A percentile compares a stretch with the other conserved stretches of the same genome.
Conservation (phyloP, 202 grass and related monocot genomes). For the Schoenoplectus triqueter region DNA sequence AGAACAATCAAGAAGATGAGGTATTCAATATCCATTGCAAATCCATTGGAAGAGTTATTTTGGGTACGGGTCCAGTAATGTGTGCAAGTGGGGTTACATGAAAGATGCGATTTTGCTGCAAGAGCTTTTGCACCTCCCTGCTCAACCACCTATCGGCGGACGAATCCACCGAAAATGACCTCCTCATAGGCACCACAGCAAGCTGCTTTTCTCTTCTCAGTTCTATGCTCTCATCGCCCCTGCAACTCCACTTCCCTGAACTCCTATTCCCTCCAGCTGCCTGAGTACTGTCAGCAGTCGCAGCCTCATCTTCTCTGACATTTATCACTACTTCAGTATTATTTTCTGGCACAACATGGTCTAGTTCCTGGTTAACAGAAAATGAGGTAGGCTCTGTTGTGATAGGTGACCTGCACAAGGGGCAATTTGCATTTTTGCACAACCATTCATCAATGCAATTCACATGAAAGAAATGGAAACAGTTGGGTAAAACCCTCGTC, state of each 20-base stretch:
- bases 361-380: constrained; percentile 23
- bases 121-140: constrained; percentile 55
- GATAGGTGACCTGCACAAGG: constrained; percentile 70
- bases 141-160: constrained; percentile 36
- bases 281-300: not conserved
- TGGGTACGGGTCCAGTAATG: constrained; percentile 23
- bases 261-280: constrained; percentile 7
- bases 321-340: constrained; percentile 27
- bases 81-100: constrained; percentile 27
- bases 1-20: constrained; percentile 8
- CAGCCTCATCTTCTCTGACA: not conserved
- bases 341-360: not conserved
- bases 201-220: constrained; percentile 30
- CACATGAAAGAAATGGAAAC: constrained; percentile 84
- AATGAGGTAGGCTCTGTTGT: constrained; percentile 15
- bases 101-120: constrained; percentile 44
- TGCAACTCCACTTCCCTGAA: constrained; percentile 42
- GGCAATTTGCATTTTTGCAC: constrained; percentile 65
- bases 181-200: constrained; percentile 47
- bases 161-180: constrained; percentile 59
- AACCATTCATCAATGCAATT: constrained; percentile 85
- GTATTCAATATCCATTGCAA: constrained; percentile 1
- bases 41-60: constrained; percentile 17
- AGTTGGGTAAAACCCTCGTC: constrained; percentile 67
- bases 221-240: constrained; percentile 50